Conservation (phyloP, 2,329 filamentous ascomycete genomes). For the Pseudocercospora musae region DNA sequence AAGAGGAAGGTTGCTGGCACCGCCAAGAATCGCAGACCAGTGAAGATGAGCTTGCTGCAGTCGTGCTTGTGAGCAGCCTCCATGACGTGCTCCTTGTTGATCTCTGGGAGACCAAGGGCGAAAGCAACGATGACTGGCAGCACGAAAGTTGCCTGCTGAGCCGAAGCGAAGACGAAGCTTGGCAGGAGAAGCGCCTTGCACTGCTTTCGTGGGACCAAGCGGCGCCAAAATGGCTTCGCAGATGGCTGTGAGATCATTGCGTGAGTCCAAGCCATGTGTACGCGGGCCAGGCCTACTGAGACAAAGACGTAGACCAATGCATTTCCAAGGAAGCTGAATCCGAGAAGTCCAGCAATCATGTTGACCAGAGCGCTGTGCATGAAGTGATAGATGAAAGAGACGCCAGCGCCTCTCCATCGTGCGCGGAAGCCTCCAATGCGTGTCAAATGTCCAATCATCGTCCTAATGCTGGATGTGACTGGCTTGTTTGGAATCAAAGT, state of each 20-base stretch:
- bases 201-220: conserved; percentile 64
- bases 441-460: conserved; percentile 51
- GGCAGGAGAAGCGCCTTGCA: conserved; percentile 69
- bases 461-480: conserved; percentile 59
- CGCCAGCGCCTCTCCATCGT: conserved; percentile 36
- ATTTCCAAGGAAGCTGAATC: conserved; percentile 44
- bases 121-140: conserved; percentile 51
- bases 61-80: conserved; percentile 24
- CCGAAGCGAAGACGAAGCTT: conserved; percentile 60
- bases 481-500: conserved; percentile 52
- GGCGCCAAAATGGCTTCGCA: conserved; percentile 60
- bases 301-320: conserved; percentile 55
- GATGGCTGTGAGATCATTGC: conserved; percentile 73
- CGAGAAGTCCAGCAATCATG: conserved; percentile 37
- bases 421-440: conserved; percentile 35
- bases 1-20: conserved; percentile 41
- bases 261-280: conserved; percentile 79
- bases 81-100: conserved; percentile 30
- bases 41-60: conserved; percentile 27
- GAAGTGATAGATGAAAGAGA: conserved; percentile 37
- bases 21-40: conserved; percentile 43
- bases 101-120: conserved; percentile 44
- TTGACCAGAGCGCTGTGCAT: conserved; percentile 29
- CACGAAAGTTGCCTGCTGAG: conserved; percentile 49
- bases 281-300: conserved; percentile 61